These are phyloP conservation scores for Colletotrichum nymphaeae DNA, from an alignment of 2,329 filamentous ascomycete species.

Conservation along the genomic window DNA sequence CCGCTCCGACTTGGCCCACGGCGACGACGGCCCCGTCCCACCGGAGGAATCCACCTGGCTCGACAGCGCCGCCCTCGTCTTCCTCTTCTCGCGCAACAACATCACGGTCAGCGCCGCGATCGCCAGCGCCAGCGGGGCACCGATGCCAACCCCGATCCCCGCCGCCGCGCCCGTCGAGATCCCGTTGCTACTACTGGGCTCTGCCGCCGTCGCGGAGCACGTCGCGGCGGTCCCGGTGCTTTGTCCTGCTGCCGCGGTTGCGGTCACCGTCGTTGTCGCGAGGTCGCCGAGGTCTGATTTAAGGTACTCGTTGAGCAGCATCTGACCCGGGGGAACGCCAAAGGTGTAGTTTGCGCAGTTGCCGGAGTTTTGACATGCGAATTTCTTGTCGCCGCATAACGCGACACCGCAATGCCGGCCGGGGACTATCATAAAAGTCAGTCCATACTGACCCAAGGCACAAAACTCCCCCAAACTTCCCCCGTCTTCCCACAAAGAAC, in stretches of 20 bases:
- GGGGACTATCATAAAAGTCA: background rate
- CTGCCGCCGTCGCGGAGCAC: background rate
- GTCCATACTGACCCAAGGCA: background rate
- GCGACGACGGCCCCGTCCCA: background rate
- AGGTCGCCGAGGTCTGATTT: constrained; percentile 2
- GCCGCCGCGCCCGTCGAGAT: constrained; percentile 27
- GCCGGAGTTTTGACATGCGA: constrained; percentile 9
- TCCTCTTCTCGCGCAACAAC: constrained; percentile 32
- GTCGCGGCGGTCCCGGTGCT: background rate
- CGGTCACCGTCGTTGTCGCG: background rate
- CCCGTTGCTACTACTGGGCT: background rate
- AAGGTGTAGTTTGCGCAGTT: constrained; percentile 28
- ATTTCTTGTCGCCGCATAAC: background rate
- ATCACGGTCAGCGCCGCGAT: constrained; percentile 12
- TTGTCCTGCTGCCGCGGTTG: background rate
- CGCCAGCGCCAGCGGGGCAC: constrained; percentile 20
- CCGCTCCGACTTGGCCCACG: constrained; percentile 4
- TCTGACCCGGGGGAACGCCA: background rate
- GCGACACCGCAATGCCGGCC: background rate
- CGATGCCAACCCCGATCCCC: constrained; percentile 28
- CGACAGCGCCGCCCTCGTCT: background rate
- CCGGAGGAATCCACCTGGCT: background rate
- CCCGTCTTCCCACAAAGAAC: too few relatives aligned
- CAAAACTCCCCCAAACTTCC: background rate
- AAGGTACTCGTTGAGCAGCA: constrained; percentile 22